Evolutionary conservation across 2,329 filamentous ascomycete genomes (phyloP), one percentile per base, ranked within the genome.

Genomic region (Fusarium chaquense): DNA sequence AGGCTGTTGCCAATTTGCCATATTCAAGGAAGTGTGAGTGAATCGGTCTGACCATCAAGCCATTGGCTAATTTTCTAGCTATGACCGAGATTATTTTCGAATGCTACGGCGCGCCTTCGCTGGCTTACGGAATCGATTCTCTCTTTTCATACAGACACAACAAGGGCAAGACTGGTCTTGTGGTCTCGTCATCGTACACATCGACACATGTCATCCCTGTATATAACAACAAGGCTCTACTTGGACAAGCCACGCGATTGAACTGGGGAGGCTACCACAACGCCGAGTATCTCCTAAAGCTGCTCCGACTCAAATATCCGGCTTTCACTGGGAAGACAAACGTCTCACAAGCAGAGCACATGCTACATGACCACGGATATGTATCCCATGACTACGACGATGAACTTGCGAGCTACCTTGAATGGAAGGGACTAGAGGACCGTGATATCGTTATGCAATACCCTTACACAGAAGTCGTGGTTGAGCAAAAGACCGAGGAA

Each of bases 31-130:
- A 93, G 82, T 95, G 93, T 97, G 82, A 70, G 90, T 71, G 24
- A 16, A 50, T 35, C 24, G 16, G 11, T 20, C 26, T 30, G 10
- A 16, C 47, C 26, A 18, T 22, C 18, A 36, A 44, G 50, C 11
- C n/a, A 15, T 50, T 52, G 35, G 53, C 76, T 79, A 43, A 77
- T 62, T 24, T 44, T 46, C 28, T 45, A 97, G 93, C 93, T 73
- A 98, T 98, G 95, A 97, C 93, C 44, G 96, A 99, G 77, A 95
- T 98, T 58, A 84, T 99, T 13, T 99, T 98, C 78, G 96, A 99
- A 80, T 97, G 94, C 81, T 99, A 99, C 79, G 89, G 89, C 63
- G 94, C 93, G 13, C 95, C 96, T 0, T 95, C 93, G 3, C 86
- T 98, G 28, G 92, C 94, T 20, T 98, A 96, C 80, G 96, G 96